Base-by-base conservation (phyloP, 345 rosid species). In the Adansonia digitata region DNA sequence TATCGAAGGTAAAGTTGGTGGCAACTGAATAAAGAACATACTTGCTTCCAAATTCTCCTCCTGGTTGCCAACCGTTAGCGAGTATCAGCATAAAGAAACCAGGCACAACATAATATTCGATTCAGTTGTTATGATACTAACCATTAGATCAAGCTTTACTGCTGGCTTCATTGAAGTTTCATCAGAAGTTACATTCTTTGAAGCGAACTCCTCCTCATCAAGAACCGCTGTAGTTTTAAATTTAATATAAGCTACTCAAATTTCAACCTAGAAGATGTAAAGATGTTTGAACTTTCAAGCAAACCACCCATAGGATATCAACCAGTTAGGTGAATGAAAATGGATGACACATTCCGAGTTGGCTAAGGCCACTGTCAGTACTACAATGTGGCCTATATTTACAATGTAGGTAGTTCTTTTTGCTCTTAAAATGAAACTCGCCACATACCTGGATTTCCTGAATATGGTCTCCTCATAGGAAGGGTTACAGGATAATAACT, bases 391-490 rank as follows among this genome's bases (percentile, higher is more conserved):
- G 26, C 60, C 24, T 8, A 53, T 24, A 22, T 24, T 24, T 2
- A 53, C 60, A 22, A 9, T 53, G 29, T 15, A 15, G 5, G 17
- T 15, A 48, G 60, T 53, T 53, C 27, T n/a, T 53, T 24, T 48
- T 48, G 52, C 52, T 13, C 18, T 48, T 15, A 48, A 48, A 48
- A 48, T 3, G n/a, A 60, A 24, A 49, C 34, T 73, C n/a, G 49
- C 13, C 66, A 66, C 63, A 51, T 67, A 93, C 98, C 97, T 86
- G 97, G 97, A 86, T 86, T 79, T 77, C 98, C 97, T 5, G 90
- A 78, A 75, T 90, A 88, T 12, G 94, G 94, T 78, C 87, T 88
- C 74, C 98, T 86, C 80, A 87, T 8, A 18, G 98, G 97, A 87
- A 89, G 92, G 74, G 89, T 81, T 56, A 85, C 87, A 1, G 97